phyloP scores from a whole-genome alignment of 148 eudicot species.

The Rhododendron henanense region DNA sequence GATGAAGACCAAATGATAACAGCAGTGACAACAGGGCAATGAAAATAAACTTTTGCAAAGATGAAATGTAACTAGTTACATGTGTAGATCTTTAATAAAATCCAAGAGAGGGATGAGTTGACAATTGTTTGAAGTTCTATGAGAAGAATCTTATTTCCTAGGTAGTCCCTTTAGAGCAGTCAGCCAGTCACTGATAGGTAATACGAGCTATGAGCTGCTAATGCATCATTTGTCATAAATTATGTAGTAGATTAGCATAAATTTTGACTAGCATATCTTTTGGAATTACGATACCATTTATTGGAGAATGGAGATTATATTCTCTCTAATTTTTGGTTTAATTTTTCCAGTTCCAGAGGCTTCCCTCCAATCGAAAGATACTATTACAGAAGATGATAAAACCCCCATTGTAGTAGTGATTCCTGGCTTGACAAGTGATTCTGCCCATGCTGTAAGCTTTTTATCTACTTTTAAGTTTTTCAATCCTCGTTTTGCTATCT shows the following conservation, averaged over 20 bases:
- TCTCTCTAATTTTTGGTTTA: constrained; percentile 7
- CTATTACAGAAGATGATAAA: constrained; percentile 37
- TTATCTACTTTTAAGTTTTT: not conserved
- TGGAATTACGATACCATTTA: not conserved
- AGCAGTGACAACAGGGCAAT: not conserved
- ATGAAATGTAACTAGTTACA: not conserved
- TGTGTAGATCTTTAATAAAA: not conserved
- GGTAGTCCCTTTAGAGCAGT: not conserved
- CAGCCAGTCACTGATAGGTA: not conserved
- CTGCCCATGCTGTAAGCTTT: constrained; percentile 62
- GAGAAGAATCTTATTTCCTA: not conserved
- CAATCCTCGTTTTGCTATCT: not conserved
- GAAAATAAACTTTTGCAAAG: not conserved
- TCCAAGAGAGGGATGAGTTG: not conserved
- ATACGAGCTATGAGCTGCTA: not conserved
- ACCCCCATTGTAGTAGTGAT: constrained; percentile 68
- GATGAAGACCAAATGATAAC: not conserved
- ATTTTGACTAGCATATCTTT: not conserved
- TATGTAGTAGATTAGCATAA: not conserved
- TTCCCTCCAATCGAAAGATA: constrained; percentile 27
- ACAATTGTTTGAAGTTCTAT: not conserved
- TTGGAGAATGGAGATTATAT: not conserved
- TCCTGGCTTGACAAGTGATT: constrained; percentile 94
- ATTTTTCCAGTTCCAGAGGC: constrained; percentile 36
- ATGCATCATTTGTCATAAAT: not conserved